A percentile compares a stretch with the other conserved stretches of the same genome.
Conservation (phyloP, 2,329 filamentous ascomycete species). For the Cordyceps cateniannulata region DNA sequence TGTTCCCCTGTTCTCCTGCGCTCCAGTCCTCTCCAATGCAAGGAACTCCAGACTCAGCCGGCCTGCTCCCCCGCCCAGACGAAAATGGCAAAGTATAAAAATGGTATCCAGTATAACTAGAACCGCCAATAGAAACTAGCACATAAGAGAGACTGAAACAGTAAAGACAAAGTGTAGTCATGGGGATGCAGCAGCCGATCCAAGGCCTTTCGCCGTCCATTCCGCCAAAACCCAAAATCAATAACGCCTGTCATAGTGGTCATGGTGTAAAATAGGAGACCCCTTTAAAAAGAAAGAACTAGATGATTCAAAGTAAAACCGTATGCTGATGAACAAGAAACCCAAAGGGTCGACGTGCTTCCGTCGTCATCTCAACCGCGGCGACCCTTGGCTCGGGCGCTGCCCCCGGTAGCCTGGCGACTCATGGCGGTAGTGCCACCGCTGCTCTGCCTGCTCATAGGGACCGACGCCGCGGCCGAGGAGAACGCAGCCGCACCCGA, state of each 20-base stretch:
- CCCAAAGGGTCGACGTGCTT: background rate
- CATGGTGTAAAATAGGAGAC: background rate
- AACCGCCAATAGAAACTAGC: background rate
- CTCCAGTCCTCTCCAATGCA: background rate
- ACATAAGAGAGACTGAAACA: background rate
- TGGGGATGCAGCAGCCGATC: background rate
- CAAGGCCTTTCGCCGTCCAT: background rate
- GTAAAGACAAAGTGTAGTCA: background rate
- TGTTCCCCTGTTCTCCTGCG: background rate
- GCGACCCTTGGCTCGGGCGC: slow-evolving; percentile 41
- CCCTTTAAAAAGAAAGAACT: background rate
- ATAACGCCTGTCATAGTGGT: slow-evolving; percentile 5
- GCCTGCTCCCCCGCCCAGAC: background rate
- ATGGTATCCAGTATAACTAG: background rate
- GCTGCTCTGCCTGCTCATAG: slow-evolving; percentile 52
- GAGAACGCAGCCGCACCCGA: slow-evolving; percentile 21
- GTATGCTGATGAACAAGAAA: background rate
- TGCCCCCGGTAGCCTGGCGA: slow-evolving; percentile 44
- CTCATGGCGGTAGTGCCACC: slow-evolving; percentile 46
- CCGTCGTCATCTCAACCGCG: slow-evolving; percentile 17
- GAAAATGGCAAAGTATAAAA: background rate
- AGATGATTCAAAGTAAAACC: background rate
- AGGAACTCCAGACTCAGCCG: background rate
- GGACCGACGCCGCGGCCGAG: slow-evolving; percentile 33
- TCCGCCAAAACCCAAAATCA: background rate